These are phyloP conservation scores for Colletotrichum tropicale DNA, from an alignment of 2,329 filamentous ascomycete species.

Conservation along the genomic window DNA sequence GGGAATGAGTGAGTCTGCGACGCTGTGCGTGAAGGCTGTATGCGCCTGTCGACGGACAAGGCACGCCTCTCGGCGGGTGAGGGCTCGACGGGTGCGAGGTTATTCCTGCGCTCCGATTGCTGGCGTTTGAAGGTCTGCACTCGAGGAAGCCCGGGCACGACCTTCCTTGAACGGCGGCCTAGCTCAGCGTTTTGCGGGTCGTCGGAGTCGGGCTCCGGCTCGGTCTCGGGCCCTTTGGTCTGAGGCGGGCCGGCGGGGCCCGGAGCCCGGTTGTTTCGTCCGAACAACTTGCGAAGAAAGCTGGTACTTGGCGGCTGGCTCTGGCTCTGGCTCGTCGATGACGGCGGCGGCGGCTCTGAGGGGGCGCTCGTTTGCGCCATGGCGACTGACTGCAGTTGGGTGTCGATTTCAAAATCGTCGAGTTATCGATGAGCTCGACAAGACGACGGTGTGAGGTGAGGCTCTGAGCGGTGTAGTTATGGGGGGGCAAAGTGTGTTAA, in stretches of 20 bases:
- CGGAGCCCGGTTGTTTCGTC: slow-evolving; percentile 18
- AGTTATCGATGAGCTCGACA: not conserved
- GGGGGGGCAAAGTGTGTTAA: not conserved
- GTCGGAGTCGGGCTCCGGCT: slow-evolving; percentile 23
- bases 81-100: slow-evolving; percentile 69
- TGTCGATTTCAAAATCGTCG: not conserved
- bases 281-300: slow-evolving; percentile 21
- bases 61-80: slow-evolving; percentile 73
- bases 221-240: slow-evolving; percentile 13
- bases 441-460: slow-evolving; percentile 6
- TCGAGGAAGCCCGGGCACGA: slow-evolving; percentile 80
- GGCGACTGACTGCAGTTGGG: not conserved
- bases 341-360: slow-evolving; percentile 7
- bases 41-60: slow-evolving; percentile 65
- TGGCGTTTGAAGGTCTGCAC: slow-evolving; percentile 82
- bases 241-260: slow-evolving; percentile 8
- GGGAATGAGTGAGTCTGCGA: slow-evolving; percentile 42
- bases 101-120: slow-evolving; percentile 78
- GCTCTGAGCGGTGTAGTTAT: slow-evolving; percentile 20
- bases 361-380: slow-evolving; percentile 19
- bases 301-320: slow-evolving; percentile 1
- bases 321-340: not conserved
- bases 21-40: slow-evolving; percentile 36
- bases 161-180: slow-evolving; percentile 57
- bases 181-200: slow-evolving; percentile 37